Base-by-base conservation (phyloP, 225 moss, liverwort and hornwort species). In the Physcomitrellopsis africana region DNA sequence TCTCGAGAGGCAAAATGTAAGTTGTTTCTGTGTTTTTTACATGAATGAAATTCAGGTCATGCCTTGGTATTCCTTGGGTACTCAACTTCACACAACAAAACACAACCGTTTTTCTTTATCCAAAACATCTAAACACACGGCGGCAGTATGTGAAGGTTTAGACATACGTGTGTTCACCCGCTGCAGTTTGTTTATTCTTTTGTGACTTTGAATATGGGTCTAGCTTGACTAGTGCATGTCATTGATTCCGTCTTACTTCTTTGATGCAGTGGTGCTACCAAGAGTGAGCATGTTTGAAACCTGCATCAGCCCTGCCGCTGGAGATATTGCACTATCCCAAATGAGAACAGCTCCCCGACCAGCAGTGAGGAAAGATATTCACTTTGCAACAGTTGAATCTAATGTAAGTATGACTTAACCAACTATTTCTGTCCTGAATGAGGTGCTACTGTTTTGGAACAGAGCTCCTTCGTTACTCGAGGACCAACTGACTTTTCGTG, bases 321-420 rank as follows among this genome's bases (percentile, higher is more conserved):
- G 58, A 18, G 81, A 81, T 11, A n/a, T 11, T 18, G 12, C 76
- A 19, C 14, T 86, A 0, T 49, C 79, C 5, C 86, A 78, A 69
- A 84, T 86, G 66, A 76, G 79, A 76, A 6, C 51, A 43, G 76
- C 37, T 5, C 79, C 79, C 9, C 81, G 79, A 0, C 76, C 75
- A 37, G 54, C 22, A 18, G 13, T 67, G 0, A 84, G 48, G 67
- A 26, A 79, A 7, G 84, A 87, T 42, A 57, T 87, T 3, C 55
- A 67, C 5, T 87, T 87, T 58, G 76, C 52, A 77, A 84, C 84
- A 20, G 79, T 87, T 9, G 84, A 87, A 84, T 87, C 87, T 9
- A 5, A 74, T 52, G 87, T 87, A 67, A 84, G 81, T 67, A 27
- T 47, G n/a, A 12, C 55, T 82, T 18, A 1, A 58, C 22, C 58